Evolutionary conservation across 2,329 filamentous ascomycete genomes (phyloP).

Genomic region (Aurifilum marmelostoma): DNA sequence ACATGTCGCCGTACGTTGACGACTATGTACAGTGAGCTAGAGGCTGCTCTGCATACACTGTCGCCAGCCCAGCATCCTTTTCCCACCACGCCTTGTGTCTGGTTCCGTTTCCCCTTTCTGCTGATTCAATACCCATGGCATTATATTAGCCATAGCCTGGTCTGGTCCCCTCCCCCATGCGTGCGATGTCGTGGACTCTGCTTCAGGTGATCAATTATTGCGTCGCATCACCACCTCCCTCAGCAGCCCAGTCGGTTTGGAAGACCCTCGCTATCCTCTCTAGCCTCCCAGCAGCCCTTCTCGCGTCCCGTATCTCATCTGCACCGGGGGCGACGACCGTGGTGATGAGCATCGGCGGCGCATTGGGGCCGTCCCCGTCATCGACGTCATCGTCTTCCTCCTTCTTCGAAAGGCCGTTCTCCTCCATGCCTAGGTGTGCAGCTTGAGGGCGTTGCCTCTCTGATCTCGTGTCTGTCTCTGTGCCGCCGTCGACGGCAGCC

Average conservation of each 20-base stretch:
- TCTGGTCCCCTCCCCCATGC: neutral
- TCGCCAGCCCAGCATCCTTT: neutral
- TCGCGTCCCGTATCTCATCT: constrained; percentile 54
- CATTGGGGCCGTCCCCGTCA: constrained; percentile 33
- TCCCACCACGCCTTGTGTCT: neutral
- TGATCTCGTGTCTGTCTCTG: neutral
- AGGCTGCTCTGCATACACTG: neutral
- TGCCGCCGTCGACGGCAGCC: neutral
- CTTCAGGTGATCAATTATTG: neutral
- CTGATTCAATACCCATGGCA: neutral
- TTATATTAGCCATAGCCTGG: neutral
- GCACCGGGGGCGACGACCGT: constrained; percentile 56
- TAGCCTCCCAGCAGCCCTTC: constrained; percentile 54
- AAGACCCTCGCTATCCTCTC: constrained; percentile 59
- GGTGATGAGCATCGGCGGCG: constrained; percentile 57
- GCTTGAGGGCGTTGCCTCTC: neutral
- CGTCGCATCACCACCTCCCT: constrained; percentile 28
- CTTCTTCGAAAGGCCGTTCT: constrained; percentile 6
- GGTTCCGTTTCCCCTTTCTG: too few species aligned
- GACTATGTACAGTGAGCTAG: neutral
- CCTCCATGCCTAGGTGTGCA: neutral
- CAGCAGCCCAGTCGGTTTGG: constrained; percentile 55
- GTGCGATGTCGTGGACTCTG: neutral
- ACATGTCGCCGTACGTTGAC: neutral
- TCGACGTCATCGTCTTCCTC: constrained; percentile 7